Base-by-base conservation (phyloP, 768 basidiomycete genomes). In the Kwoniella sp. region DNA sequence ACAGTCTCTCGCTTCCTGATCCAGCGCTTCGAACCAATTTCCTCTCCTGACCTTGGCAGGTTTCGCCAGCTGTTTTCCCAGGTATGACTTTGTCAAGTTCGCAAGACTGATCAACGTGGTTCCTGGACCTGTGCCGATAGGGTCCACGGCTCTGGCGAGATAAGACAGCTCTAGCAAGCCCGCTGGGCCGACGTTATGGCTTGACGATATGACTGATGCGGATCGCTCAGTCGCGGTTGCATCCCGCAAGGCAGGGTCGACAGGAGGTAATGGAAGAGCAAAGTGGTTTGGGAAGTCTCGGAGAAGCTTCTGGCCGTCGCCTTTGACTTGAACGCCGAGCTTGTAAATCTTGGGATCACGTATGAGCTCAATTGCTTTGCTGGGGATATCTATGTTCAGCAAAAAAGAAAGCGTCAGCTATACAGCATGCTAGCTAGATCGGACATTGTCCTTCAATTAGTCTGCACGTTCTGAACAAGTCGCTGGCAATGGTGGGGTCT, bases 131-230 rank as follows among this genome's bases (percentile, higher is more conserved):
- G 70, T 73, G 22, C 51, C 53, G 28, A 73, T 65, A 4, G 77
- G 73, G 61, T 80, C 79, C n/a, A 74, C 72, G 17, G 55, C 38
- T 4, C 77, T 63, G n/a, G 79, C 79, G 13, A 80, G 53, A 26
- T 61, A 55, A 1, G 77, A 73, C 3, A 80, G 68, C 37, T 80
- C 79, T 26, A 80, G 69, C 13, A 77, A 51, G 9, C 50, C 48
- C 9, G 58, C 29, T 20, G 58, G 50, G n/a, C 57, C 22, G 22
- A n/a, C 7, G 23, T 13, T 48, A 5, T 23, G 50, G 22, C 50
- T 52, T 52, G 50, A 9, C 50, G 22, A 23, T 29, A 4, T 25
- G 11, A 9, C 2, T 9, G 50, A 23, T 52, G 41, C 9, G 8
- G 41, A 45, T 37, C 13, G 34, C 13, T 37, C 34, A 50, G 47